Conservation (phyloP, 2,329 filamentous ascomycete species). For the Cryphonectria naterciae region DNA sequence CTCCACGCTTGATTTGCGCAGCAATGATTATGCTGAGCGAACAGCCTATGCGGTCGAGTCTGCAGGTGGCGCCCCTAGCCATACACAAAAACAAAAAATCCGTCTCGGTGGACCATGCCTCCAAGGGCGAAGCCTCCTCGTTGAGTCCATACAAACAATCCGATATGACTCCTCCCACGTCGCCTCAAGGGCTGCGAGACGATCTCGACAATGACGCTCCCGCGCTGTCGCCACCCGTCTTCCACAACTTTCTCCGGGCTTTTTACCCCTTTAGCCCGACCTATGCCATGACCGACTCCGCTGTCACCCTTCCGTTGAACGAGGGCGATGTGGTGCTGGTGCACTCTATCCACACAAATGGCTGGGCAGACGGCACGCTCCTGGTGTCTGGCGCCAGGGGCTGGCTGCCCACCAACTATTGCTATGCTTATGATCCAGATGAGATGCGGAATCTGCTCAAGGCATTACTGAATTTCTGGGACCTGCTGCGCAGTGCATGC, state of each 20-base stretch:
- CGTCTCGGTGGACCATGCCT: constrained; percentile 33
- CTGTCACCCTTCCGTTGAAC: constrained; percentile 84
- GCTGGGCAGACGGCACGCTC: constrained; percentile 96
- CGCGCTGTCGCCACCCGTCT: constrained; percentile 63
- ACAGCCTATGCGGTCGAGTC: constrained; percentile 58
- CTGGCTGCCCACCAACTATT: constrained; percentile 98
- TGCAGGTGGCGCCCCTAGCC: constrained; percentile 63
- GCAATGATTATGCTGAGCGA: constrained; percentile 54
- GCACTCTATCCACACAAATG: constrained; percentile 96
- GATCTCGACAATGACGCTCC: constrained; percentile 47
- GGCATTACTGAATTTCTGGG: constrained; percentile 90
- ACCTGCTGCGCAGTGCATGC: constrained; percentile 78
- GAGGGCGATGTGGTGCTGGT: constrained; percentile 92
- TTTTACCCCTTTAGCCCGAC: constrained; percentile 90
- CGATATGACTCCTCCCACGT: constrained; percentile 78
- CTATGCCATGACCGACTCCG: constrained; percentile 76
- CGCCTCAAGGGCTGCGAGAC: constrained; percentile 71
- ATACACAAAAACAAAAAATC: constrained; percentile 50
- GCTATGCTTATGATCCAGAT: constrained; percentile 89
- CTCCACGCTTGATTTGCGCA: constrained; percentile 37
- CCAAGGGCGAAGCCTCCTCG: constrained; percentile 16
- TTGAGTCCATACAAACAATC: constrained; percentile 49
- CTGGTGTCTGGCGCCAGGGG: constrained; percentile 83
- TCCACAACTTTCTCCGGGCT: constrained; percentile 93
- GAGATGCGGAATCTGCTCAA: constrained; percentile 84